These are phyloP conservation scores for Trypanosoma mega DNA, from an alignment of 208 protist genomes.

Conservation along the genomic window DNA sequence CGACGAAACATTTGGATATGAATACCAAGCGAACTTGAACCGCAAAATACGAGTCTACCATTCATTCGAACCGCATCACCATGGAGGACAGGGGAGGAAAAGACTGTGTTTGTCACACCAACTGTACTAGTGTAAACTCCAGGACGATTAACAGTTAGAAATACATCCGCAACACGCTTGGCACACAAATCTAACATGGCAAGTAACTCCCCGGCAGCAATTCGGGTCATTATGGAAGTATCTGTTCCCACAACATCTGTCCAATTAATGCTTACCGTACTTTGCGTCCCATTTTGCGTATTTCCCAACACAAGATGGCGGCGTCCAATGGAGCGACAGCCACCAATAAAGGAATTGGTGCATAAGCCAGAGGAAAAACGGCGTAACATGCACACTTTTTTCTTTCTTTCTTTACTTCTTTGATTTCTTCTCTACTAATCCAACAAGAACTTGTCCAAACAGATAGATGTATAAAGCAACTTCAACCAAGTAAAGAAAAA, in stretches of 20 bases:
- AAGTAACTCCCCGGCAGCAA: constrained; percentile 80
- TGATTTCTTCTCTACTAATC: no score
- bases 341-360: neutral
- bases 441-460: no score
- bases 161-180: constrained; percentile 49
- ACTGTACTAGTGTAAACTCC: constrained; percentile 66
- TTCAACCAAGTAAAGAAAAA: constrained; percentile 4
- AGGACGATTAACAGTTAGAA: constrained; percentile 23
- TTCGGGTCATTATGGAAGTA: constrained; percentile 33
- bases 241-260: constrained; percentile 78
- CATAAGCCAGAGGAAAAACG: neutral
- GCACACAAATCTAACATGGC: constrained; percentile 89
- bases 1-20: constrained; percentile 77
- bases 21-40: constrained; percentile 79
- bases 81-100: constrained; percentile 78
- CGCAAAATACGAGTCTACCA: constrained; percentile 73
- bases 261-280: constrained; percentile 55
- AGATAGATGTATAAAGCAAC: neutral
- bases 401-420: no score
- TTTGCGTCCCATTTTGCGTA: constrained; percentile 48
- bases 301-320: constrained; percentile 58
- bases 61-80: constrained; percentile 84
- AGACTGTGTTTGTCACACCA: constrained; percentile 79
- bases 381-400: neutral
- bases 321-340: neutral